Conservation (phyloP, 495 filamentous ascomycete genomes). For the Penicillium subrubescens region DNA sequence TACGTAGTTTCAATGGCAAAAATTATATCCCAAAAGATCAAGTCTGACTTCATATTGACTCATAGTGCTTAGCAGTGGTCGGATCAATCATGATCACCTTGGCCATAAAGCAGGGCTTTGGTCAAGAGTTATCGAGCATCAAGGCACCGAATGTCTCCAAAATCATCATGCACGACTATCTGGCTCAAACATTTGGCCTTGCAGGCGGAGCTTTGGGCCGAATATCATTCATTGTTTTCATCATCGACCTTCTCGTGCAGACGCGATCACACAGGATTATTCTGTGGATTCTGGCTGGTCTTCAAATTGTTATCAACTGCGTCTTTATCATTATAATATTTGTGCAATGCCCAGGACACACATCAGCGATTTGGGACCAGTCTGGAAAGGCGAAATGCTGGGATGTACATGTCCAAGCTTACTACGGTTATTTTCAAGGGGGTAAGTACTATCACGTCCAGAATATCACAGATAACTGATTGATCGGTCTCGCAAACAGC, state of each 20-base stretch:
- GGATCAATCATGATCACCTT: conserved; percentile 31
- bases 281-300: conserved; percentile 35
- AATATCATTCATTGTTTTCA: conserved; percentile 43
- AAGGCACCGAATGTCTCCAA: conserved; percentile 6
- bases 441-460: conserved; percentile 25
- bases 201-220: conserved; percentile 27
- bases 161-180: conserved; percentile 33
- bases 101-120: conserved; percentile 27
- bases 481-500: conserved; percentile 12
- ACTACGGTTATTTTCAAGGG: conserved; percentile 44
- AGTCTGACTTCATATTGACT: background rate
- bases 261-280: conserved; percentile 26
- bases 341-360: conserved; percentile 39
- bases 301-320: conserved; percentile 31
- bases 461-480: background rate
- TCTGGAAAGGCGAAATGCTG: conserved; percentile 36
- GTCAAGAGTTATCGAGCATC: conserved; percentile 19
- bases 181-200: conserved; percentile 30
- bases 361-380: conserved; percentile 42
- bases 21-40: background rate
- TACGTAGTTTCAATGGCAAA: background rate
- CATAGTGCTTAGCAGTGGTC: conserved; percentile 25
- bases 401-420: conserved; percentile 34
- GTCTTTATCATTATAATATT: conserved; percentile 42
- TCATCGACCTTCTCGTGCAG: conserved; percentile 41